A percentile compares a stretch with the other conserved stretches of the same genome.
Conservation (phyloP, 1,139 yeast genomes). For the Saccharomyces hybrid region DNA sequence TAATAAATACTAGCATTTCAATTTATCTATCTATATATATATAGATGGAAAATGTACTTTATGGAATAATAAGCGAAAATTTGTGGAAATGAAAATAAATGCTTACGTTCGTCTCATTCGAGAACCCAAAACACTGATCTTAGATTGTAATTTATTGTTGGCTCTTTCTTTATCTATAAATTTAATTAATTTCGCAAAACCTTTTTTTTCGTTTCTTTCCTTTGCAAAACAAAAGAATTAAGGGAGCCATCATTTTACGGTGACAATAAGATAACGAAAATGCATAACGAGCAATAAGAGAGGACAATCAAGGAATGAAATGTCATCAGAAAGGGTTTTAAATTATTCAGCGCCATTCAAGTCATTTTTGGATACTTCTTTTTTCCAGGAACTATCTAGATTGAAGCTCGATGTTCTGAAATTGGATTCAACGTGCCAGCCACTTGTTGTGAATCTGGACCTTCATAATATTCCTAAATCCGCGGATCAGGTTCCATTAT, state of each 20-base stretch:
- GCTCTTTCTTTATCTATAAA: neutral
- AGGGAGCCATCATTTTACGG: neutral
- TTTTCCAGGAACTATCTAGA: slow-evolving; percentile 61
- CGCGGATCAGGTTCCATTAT: slow-evolving; percentile 35
- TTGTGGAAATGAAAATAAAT: neutral
- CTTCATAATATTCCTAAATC: slow-evolving; percentile 37
- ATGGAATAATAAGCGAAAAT: neutral
- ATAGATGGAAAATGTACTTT: neutral
- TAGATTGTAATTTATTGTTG: neutral
- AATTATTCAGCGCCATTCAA: slow-evolving; percentile 47
- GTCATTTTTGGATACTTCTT: slow-evolving; percentile 78
- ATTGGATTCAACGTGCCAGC: slow-evolving; percentile 27
- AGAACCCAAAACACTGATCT: neutral
- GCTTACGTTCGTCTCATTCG: too few species aligned
- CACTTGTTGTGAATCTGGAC: slow-evolving; percentile 29
- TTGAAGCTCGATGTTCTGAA: slow-evolving; percentile 27
- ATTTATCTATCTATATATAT: neutral
- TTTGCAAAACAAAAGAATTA: neutral
- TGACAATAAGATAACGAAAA: neutral
- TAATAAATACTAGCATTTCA: neutral
- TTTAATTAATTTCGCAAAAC: neutral
- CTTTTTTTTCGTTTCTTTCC: neutral
- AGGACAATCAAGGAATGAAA: slow-evolving; percentile 5
- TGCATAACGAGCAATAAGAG: neutral
- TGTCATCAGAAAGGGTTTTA: slow-evolving; percentile 15